Conservation (phyloP, 768 basidiomycete species). For the Hygrophoropsis aurantiaca region DNA sequence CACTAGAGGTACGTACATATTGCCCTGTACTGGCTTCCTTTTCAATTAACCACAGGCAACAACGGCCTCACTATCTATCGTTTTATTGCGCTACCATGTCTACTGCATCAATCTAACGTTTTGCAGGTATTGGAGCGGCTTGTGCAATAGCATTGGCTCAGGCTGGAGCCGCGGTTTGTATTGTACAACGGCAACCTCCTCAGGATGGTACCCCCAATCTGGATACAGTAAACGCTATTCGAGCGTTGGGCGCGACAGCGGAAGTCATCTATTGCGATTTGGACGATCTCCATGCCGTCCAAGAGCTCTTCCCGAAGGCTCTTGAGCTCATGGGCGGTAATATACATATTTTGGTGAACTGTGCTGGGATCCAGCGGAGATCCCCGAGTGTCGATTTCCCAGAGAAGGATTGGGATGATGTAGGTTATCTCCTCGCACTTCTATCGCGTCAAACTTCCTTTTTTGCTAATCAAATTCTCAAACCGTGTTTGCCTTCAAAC, state of each 20-base stretch:
- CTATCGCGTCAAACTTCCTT: conserved; percentile 9
- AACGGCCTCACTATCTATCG: conserved; percentile 8
- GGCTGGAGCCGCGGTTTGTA: conserved; percentile 51
- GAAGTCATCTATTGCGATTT: conserved; percentile 60
- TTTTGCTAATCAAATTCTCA: conserved; percentile 8
- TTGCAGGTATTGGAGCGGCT: conserved; percentile 52
- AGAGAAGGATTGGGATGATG: conserved; percentile 72
- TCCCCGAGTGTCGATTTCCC: conserved; percentile 64
- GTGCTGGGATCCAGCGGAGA: conserved; percentile 61
- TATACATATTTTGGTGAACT: conserved; percentile 69
- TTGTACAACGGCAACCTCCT: conserved; percentile 46
- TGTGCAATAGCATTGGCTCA: conserved; percentile 56
- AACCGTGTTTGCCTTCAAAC: conserved; percentile 10
- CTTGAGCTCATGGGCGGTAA: conserved; percentile 48
- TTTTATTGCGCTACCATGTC: conserved; percentile 9
- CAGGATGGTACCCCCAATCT: conserved; percentile 32
- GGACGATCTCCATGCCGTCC: conserved; percentile 47
- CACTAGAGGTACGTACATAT: conserved; percentile 57
- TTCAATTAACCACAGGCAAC: conserved; percentile 13
- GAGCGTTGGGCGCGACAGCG: conserved; percentile 31
- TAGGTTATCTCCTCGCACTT: conserved; percentile 39
- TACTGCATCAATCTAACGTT: conserved; percentile 10
- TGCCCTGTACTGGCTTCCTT: conserved; percentile 7
- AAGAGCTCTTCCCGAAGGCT: conserved; percentile 46
- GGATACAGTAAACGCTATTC: conserved; percentile 36